Evolutionary conservation across 2,329 filamentous ascomycete genomes (phyloP).

Genomic region (Diplodia sapinea): DNA sequence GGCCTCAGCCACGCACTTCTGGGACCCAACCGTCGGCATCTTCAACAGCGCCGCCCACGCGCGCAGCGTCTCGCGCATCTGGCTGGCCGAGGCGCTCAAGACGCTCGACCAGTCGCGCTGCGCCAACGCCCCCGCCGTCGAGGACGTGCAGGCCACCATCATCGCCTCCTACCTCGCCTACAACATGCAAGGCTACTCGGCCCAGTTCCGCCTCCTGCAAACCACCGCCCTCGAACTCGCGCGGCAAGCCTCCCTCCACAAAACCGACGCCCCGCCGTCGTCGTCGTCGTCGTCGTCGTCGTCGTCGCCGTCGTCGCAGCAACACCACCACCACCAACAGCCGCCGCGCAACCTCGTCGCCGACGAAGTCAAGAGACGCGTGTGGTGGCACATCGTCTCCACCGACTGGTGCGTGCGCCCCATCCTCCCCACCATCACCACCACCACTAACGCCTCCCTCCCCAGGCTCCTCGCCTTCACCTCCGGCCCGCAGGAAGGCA

Average conservation of each 20-base stretch:
- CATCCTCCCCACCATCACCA: background rate
- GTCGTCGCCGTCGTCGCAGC: no score
- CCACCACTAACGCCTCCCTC: background rate
- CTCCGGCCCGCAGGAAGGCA: conserved; percentile 41
- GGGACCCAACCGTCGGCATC: conserved; percentile 3
- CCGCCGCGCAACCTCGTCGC: conserved; percentile 34
- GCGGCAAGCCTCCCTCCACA: conserved; percentile 30
- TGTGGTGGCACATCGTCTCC: conserved; percentile 51
- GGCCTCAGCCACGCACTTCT: conserved; percentile 4
- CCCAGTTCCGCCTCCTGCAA: conserved; percentile 36
- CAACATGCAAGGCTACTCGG: conserved; percentile 43
- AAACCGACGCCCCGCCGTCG: conserved; percentile 33
- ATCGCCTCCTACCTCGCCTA: conserved; percentile 44
- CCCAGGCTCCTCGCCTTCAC: conserved; percentile 31
- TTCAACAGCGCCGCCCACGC: background rate
- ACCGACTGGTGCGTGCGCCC: conserved; percentile 47
- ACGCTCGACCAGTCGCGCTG: background rate
- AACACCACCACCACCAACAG: conserved; percentile 13
- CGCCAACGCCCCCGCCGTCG: conserved; percentile 37
- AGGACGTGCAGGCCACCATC: conserved; percentile 47
- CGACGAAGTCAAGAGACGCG: conserved; percentile 47
- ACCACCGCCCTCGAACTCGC: background rate
- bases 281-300: no score
- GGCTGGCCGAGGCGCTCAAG: background rate
- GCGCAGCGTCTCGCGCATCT: background rate